Evolutionary conservation across 768 basidiomycete species (phyloP).

Genomic region (Mycena rosella): DNA sequence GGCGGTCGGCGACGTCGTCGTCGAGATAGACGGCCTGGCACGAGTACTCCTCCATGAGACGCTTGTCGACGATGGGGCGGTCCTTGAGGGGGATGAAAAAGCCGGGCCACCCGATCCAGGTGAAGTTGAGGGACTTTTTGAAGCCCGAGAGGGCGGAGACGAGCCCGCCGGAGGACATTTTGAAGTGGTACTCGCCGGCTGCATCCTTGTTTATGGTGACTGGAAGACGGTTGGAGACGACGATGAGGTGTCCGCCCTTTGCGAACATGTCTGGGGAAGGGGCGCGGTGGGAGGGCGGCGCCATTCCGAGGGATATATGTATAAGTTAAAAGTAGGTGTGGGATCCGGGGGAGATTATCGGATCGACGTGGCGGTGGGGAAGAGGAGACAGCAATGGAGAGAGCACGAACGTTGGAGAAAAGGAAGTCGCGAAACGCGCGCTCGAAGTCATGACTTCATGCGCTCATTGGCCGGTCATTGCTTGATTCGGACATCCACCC

Average conservation of each 20-base stretch:
- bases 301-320: slow-evolving; percentile 41
- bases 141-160: slow-evolving; percentile 97
- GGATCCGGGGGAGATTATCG: slow-evolving; percentile 41
- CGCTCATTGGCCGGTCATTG: no score
- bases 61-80: slow-evolving; percentile 89
- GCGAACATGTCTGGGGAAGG: slow-evolving; percentile 50
- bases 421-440: not conserved
- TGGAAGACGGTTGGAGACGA: slow-evolving; percentile 95
- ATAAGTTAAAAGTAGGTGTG: slow-evolving; percentile 36
- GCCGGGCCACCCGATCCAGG: slow-evolving; percentile 97
- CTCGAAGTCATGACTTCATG: no score
- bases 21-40: slow-evolving; percentile 99
- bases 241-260: slow-evolving; percentile 83
- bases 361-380: slow-evolving; percentile 36
- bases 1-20: slow-evolving; percentile 97
- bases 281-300: slow-evolving; percentile 44
- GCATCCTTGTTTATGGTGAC: slow-evolving; percentile 96
- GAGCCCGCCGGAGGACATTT: slow-evolving; percentile 98
- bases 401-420: slow-evolving; percentile 31
- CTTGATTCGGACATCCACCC: not conserved
- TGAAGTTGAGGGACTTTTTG: slow-evolving; percentile 98
- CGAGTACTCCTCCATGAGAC: slow-evolving; percentile 94
- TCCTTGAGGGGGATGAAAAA: slow-evolving; percentile 95
- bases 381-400: not conserved
- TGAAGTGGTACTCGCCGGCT: slow-evolving; percentile 94